Evolutionary conservation across 257 asterid species (phyloP).

Genomic region (Solanum peruvianum): DNA sequence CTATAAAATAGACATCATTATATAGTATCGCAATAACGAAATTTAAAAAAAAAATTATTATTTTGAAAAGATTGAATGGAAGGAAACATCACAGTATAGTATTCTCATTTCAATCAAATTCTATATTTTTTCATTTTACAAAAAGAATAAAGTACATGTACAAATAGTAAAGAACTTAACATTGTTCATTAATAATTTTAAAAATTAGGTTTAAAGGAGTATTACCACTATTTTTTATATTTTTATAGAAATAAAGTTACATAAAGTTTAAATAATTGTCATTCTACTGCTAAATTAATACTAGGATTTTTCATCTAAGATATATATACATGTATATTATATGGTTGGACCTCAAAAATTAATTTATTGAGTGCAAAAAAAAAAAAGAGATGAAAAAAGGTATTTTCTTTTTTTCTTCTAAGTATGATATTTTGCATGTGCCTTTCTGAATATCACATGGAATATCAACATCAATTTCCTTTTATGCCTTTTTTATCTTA

Average conservation of each 20-base stretch:
- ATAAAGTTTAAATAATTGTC: not conserved
- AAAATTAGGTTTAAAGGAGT: not conserved
- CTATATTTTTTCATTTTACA: not conserved
- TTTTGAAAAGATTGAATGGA: not conserved
- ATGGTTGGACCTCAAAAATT: slow-evolving; percentile 13
- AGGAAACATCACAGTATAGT: not conserved
- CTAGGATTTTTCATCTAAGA: not conserved
- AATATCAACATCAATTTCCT: slow-evolving; percentile 23
- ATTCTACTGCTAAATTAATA: not conserved
- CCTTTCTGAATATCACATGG: slow-evolving; percentile 16
- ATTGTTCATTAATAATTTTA: too few relatives aligned
- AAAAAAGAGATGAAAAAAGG: not conserved
- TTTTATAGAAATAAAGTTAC: not conserved
- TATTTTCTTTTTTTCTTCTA: not conserved
- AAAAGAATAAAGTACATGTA: not conserved
- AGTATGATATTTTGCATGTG: slow-evolving; percentile 39
- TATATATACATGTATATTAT: not conserved
- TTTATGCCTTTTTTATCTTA: slow-evolving; percentile 15
- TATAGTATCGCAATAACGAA: too few relatives aligned
- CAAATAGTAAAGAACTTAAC: not conserved
- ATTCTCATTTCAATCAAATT: not conserved
- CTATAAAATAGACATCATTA: too few relatives aligned
- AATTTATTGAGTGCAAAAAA: slow-evolving; percentile 1
- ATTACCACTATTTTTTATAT: not conserved
- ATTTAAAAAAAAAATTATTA: not conserved